Base-by-base conservation (phyloP, 768 basidiomycete species). In the Mycena epipterygia region DNA sequence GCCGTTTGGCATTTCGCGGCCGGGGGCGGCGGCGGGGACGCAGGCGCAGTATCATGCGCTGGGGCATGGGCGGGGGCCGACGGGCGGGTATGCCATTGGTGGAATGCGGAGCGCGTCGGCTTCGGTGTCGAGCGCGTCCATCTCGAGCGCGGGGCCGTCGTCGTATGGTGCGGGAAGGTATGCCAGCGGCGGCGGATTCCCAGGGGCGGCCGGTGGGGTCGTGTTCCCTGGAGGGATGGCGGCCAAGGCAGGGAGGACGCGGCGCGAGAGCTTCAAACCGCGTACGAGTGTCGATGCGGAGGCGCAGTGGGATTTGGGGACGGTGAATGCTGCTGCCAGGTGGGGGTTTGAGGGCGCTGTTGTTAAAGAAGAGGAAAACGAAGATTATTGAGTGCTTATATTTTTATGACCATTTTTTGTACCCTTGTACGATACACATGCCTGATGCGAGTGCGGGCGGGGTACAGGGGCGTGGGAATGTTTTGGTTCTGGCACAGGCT, bases 211-310 rank as follows among this genome's bases (percentile, higher is more conserved):
- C 27, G 70, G 74, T 42, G 68, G 78, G 14, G 75, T 81, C 57
- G 71, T 73, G 9, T 62, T 68, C 30, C 73, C 68, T 48, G 65
- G 64, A 46, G 74, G 73, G 64, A 72, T 77, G 21, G 81, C 81
- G 66, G 84, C 83, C 78, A 91, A 89, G 75, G 85, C 86, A 33
- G 80, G 85, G 44, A 81, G 89, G 58, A 87, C 88, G 44, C 81
- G 86, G 68, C 85, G 91, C 71, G 94, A 95, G 82, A 95, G 94
- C 79, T 96, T 95, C 80, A 93, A 89, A 77, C 95, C 95, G 13
- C 85, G 95, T 39, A 89, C 93, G 48, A 95, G 94, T 74, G 80
- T 90, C 23, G 94, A 95, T 72, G 84, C 77, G 56, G 83, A 83
- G 64, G 68, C 76, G 42, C 76, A 75, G 23, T 66, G 71, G 52